Base-by-base conservation (phyloP, 768 basidiomycete species). In the Glaciozyma antarctica region DNA sequence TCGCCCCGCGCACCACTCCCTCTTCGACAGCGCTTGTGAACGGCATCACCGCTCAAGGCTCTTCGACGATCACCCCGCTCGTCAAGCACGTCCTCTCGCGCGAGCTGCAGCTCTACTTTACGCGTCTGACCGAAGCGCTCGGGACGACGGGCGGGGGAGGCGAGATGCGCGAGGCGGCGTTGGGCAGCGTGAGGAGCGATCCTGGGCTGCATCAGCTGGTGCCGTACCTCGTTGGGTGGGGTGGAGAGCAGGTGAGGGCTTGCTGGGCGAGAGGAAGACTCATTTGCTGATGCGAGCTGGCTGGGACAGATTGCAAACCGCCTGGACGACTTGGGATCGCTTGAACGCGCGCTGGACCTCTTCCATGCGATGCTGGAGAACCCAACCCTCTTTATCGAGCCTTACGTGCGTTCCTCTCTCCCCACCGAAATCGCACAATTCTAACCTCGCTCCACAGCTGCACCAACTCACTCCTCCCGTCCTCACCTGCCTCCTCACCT, bases 391-490 rank as follows among this genome's bases (percentile, higher is more conserved):
- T 97, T 97, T 75, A 84, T 97, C 28, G 95, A 99, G 77, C 95
- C 94, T 52, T 98, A 95, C 75, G 92, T 95, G 73, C 28, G 58
- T 44, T 8, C 21, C 5, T 54, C 49, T 41, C n/a, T 30, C 9
- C 34, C 17, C 19, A 30, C 15, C 16, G 9, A 41, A n/a, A 30
- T 41, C 34, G 44, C 2, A 45, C 48, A 21, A 6, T 19, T 10
- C 28, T 60, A 19, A 15, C 17, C 17, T 30, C 16, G 17, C 22
- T 32, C 28, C 58, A 44, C 69, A 97, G 92, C 82, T 98, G 7
- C 95, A 98, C 73, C 94, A 98, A 86, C 81, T 98, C 21, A 83
- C 98, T 0, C 93, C 93, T 2, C 87, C 93, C 0, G 83, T 97
- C 60, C 83, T 99, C 41, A 95, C 94, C 8, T 87, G 87, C 63